phyloP scores from a whole-genome alignment of 2,329 filamentous ascomycete species.

The Trichoderma oligosporum region DNA sequence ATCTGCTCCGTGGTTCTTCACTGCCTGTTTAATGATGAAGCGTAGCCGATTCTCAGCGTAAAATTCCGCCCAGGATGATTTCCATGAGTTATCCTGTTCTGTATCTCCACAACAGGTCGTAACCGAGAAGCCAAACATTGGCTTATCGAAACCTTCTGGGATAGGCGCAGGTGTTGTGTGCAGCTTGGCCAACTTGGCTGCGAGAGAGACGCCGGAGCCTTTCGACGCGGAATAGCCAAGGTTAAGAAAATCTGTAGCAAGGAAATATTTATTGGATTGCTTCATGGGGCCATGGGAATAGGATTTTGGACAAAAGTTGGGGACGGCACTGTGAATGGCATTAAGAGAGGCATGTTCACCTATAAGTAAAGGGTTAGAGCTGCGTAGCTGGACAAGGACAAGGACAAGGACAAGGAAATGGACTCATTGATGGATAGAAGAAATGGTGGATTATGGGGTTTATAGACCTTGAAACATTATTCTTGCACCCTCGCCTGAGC shows the following conservation, averaged over 20 bases:
- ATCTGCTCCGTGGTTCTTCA: constrained; percentile 62
- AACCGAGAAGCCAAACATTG: constrained; percentile 78
- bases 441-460: background rate
- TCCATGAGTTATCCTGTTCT: constrained; percentile 73
- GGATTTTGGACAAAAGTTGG: constrained; percentile 70
- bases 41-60: constrained; percentile 73
- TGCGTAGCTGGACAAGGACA: background rate
- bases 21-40: constrained; percentile 56
- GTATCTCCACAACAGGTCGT: constrained; percentile 85
- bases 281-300: constrained; percentile 65
- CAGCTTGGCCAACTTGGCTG: constrained; percentile 71
- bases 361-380: constrained; percentile 25
- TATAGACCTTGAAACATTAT: constrained; percentile 64
- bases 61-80: constrained; percentile 75
- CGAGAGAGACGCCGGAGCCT: constrained; percentile 57
- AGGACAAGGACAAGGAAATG: too few relatives aligned
- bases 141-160: constrained; percentile 53
- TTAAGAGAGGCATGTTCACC: constrained; percentile 83
- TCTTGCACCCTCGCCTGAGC: constrained; percentile 54
- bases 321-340: constrained; percentile 68
- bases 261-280: constrained; percentile 50
- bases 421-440: background rate
- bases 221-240: constrained; percentile 44
- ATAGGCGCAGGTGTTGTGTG: constrained; percentile 71
- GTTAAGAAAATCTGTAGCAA: constrained; percentile 78